Evolutionary conservation across 2,329 filamentous ascomycete species (phyloP).

Genomic region (Talaromyces funiculosus): DNA sequence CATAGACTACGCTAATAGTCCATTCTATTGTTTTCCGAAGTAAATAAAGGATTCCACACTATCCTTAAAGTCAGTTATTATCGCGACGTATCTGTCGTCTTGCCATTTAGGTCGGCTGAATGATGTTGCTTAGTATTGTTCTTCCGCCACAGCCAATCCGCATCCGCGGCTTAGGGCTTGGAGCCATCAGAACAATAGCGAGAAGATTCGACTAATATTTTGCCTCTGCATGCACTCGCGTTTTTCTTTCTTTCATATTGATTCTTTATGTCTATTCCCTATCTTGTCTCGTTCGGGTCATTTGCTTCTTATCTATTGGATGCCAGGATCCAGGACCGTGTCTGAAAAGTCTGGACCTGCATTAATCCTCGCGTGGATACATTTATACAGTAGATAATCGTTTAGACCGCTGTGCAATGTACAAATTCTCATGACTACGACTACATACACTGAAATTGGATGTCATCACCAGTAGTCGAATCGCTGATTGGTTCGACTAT

Average conservation of each 20-base stretch:
- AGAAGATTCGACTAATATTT: background rate
- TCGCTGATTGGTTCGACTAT: slow-evolving; percentile 18
- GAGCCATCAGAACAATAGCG: slow-evolving; percentile 14
- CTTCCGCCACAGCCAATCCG: slow-evolving; percentile 7
- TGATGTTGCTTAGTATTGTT: slow-evolving; percentile 13
- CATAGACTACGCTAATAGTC: background rate
- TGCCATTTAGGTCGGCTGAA: background rate
- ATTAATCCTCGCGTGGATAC: background rate
- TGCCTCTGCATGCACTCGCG: background rate
- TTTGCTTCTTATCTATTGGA: background rate
- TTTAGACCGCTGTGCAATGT: background rate
- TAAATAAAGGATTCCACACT: background rate
- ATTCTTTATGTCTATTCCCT: background rate
- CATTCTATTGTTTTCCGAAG: background rate
- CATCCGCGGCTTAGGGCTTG: slow-evolving; percentile 6
- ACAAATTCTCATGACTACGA: background rate
- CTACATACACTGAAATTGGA: background rate
- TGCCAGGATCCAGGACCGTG: background rate
- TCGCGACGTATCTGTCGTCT: background rate
- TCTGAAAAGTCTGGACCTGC: background rate
- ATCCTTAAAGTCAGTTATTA: background rate
- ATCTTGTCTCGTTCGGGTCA: background rate
- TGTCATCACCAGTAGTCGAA: background rate
- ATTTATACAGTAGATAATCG: background rate
- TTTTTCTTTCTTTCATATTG: background rate